Conservation (phyloP, 164 flowering plant species). For the Warburgia ugandensis region DNA sequence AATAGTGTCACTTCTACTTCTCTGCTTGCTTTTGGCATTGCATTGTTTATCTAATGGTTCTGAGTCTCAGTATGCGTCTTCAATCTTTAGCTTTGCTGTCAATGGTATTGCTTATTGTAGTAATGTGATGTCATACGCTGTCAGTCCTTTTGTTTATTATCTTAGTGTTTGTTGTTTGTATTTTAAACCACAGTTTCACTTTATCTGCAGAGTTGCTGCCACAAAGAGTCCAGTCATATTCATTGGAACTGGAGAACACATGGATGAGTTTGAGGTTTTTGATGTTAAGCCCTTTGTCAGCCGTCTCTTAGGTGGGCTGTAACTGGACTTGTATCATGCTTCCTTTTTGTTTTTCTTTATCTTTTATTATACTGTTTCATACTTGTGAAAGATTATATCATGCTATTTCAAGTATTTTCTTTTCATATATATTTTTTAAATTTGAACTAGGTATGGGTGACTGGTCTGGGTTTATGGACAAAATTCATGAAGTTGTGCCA, state of each 20-base stretch:
- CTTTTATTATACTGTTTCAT: not conserved
- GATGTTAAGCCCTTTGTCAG: slow-evolving; percentile 98
- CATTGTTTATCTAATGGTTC: no score
- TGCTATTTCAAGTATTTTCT: not conserved
- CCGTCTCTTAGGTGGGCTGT: slow-evolving; percentile 68
- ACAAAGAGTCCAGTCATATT: slow-evolving; percentile 96
- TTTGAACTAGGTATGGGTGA: slow-evolving; percentile 80
- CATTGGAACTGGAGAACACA: slow-evolving; percentile 98
- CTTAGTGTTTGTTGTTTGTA: not conserved
- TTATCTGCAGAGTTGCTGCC: slow-evolving; percentile 79
- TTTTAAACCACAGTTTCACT: not conserved
- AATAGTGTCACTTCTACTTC: no score
- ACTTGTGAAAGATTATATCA: not conserved
- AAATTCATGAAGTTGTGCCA: slow-evolving; percentile 97
- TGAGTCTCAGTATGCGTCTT: no score
- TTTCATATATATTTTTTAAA: slow-evolving; percentile 4
- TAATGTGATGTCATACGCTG: no score
- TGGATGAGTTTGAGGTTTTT: slow-evolving; percentile 99
- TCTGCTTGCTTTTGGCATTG: no score
- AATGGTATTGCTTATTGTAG: no score
- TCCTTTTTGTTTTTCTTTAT: not conserved
- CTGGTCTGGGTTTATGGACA: slow-evolving; percentile 99
- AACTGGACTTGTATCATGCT: not conserved
- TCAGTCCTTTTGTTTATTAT: no score
- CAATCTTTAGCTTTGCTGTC: no score